phyloP scores from a whole-genome alignment of 768 basidiomycete genomes.

The Kwoniella heveanensis region DNA sequence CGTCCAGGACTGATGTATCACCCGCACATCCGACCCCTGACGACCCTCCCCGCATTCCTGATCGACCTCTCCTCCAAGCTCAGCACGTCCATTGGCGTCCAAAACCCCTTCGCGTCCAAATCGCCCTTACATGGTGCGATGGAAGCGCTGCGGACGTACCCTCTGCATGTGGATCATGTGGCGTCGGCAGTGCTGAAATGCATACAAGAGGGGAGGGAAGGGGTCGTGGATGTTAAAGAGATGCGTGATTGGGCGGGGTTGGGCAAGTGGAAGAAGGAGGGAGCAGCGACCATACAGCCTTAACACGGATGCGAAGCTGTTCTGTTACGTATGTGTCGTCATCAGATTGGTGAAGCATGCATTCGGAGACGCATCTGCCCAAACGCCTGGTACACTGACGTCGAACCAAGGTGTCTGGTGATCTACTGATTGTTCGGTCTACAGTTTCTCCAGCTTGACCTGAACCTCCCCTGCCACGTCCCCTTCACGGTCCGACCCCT shows the following conservation, averaged over 20 bases:
- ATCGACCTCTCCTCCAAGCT: conserved; percentile 77
- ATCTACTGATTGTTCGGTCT: too few species aligned
- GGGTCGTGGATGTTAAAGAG: conserved; percentile 61
- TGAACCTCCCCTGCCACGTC: neutral
- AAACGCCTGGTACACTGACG: too few species aligned
- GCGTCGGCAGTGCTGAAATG: conserved; percentile 72
- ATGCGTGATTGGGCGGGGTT: conserved; percentile 63
- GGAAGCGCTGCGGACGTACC: conserved; percentile 77
- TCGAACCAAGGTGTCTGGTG: too few species aligned
- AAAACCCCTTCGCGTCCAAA: conserved; percentile 41
- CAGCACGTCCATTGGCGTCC: conserved; percentile 49
- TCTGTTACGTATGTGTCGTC: too few species aligned
- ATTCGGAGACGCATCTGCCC: too few species aligned
- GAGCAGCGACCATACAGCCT: neutral
- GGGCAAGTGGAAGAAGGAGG: conserved; percentile 10
- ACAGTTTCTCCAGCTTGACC: neutral
- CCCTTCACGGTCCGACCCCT: too few species aligned
- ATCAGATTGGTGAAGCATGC: neutral
- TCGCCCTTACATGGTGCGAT: conserved; percentile 60
- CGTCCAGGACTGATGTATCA: conserved; percentile 95
- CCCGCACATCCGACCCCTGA: conserved; percentile 86
- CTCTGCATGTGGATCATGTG: conserved; percentile 94
- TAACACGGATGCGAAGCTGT: neutral
- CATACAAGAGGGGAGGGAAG: conserved; percentile 61
- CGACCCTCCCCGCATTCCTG: conserved; percentile 78